phyloP scores from a whole-genome alignment of 352 stramenopile species.

The Thalassiosira livingstoniorum region DNA sequence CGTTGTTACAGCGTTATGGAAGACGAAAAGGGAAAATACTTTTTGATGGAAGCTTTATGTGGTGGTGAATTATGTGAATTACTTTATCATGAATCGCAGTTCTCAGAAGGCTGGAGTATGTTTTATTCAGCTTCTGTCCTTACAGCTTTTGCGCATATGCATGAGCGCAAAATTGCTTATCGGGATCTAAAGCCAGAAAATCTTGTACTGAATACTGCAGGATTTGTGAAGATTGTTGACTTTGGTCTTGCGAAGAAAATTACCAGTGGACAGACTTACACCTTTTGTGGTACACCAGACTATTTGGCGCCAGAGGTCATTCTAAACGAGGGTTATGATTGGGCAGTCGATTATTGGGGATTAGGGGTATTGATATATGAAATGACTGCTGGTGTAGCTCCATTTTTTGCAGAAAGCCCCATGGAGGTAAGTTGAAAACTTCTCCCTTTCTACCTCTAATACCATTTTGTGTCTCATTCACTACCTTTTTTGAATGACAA shows the following conservation, averaged over 20 bases:
- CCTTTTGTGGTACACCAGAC: slow-evolving; percentile 93
- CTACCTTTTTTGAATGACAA: slow-evolving; percentile 83
- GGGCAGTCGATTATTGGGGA: slow-evolving; percentile 89
- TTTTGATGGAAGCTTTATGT: slow-evolving; percentile 93
- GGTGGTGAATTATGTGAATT: slow-evolving; percentile 92
- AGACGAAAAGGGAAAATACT: slow-evolving; percentile 91
- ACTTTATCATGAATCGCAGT: slow-evolving; percentile 85
- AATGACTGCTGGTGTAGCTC: slow-evolving; percentile 76
- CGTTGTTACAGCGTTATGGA: slow-evolving; percentile 91
- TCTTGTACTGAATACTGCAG: slow-evolving; percentile 86
- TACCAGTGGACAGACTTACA: slow-evolving; percentile 87
- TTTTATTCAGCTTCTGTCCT: slow-evolving; percentile 81
- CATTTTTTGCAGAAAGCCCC: slow-evolving; percentile 90
- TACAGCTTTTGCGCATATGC: slow-evolving; percentile 72
- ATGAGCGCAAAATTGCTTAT: slow-evolving; percentile 86
- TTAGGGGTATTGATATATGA: slow-evolving; percentile 85
- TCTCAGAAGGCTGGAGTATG: slow-evolving; percentile 67
- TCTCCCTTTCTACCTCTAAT: background rate
- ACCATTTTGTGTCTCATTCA: background rate
- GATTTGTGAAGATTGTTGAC: slow-evolving; percentile 87
- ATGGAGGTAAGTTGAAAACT: slow-evolving; percentile 55
- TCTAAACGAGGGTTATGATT: slow-evolving; percentile 93
- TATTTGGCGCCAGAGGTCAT: slow-evolving; percentile 92
- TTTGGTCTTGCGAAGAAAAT: slow-evolving; percentile 90
- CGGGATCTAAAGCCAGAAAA: slow-evolving; percentile 92